phyloP scores from a whole-genome alignment of 495 filamentous ascomycete species.

The Cryomyces minteri region DNA sequence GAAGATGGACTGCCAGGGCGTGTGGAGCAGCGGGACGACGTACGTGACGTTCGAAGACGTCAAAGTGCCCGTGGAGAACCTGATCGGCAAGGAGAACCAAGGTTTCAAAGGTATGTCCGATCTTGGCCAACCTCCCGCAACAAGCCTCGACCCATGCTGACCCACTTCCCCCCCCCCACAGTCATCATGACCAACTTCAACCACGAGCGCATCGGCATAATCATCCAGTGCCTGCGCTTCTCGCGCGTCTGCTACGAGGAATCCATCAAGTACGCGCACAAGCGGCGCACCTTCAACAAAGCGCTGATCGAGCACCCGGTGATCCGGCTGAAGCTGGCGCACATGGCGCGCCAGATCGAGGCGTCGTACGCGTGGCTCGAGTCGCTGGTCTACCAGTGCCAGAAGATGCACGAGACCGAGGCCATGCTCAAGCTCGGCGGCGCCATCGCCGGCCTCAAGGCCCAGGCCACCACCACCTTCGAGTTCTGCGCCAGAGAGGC shows the following conservation, averaged over 20 bases:
- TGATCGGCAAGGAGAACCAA: slow-evolving; percentile 94
- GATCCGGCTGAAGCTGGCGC: slow-evolving; percentile 91
- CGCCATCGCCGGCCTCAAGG: slow-evolving; percentile 86
- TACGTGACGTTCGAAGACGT: slow-evolving; percentile 98
- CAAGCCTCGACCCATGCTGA: neutral
- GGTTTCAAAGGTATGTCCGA: slow-evolving; percentile 59
- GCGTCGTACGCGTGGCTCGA: slow-evolving; percentile 95
- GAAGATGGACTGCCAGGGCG: slow-evolving; percentile 96
- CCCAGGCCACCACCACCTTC: slow-evolving; percentile 79
- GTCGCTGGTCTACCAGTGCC: slow-evolving; percentile 82
- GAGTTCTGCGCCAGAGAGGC: slow-evolving; percentile 96
- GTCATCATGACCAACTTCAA: slow-evolving; percentile 74
- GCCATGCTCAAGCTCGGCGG: slow-evolving; percentile 93
- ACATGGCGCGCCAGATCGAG: slow-evolving; percentile 97
- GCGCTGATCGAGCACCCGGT: slow-evolving; percentile 90
- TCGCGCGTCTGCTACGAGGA: slow-evolving; percentile 95
- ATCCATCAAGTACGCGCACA: slow-evolving; percentile 87
- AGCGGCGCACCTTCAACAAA: slow-evolving; percentile 91
- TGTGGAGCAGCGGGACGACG: slow-evolving; percentile 85
- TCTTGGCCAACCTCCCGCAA: neutral
- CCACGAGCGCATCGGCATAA: slow-evolving; percentile 95
- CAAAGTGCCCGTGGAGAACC: slow-evolving; percentile 94
- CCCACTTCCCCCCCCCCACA: slow-evolving; percentile 6
- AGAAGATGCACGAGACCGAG: slow-evolving; percentile 82
- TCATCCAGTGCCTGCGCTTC: slow-evolving; percentile 94